Base-by-base conservation (phyloP, 768 basidiomycete genomes). In the Amanita thiersii region DNA sequence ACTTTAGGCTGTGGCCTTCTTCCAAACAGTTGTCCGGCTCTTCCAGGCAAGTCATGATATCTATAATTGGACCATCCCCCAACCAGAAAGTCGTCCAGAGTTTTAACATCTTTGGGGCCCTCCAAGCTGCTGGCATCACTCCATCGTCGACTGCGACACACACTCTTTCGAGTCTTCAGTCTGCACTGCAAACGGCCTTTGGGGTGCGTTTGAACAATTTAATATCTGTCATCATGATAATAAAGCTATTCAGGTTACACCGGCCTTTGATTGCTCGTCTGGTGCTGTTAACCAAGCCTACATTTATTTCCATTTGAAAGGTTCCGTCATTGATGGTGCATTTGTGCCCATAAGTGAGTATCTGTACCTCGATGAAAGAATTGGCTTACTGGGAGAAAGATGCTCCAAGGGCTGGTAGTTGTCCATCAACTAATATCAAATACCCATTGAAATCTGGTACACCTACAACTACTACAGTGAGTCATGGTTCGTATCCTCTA, bases 1-100 rank as follows among this genome's bases (percentile, higher is more conserved):
- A 10, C 21, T 18, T n/a, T 25, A 43, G 41, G 41, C 41, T 11
- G 41, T 43, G 18, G 41, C 41, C 3, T 43, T 43, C 24, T 43
- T 35, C 12, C n/a, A 36, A 35, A 43, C 41, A n/a, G 41, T 43
- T 7, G 41, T 36, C 15, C n/a, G 25, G 5, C 41, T 43, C 5
- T 36, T 35, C 34, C 23, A 35, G 18, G 41, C 21, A 36, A 8
- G 14, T 35, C 21, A 8, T n/a, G 6, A 17, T 12, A 2, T 19
- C 2, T n/a, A n/a, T n/a, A 9, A 21, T 18, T 18, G 15, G 25
- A 36, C 34, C 12, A 7, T 14, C 5, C 11, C 24, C 7, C 1
- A 12, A 3, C 10, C 14, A 20, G 15, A 43, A 23, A 19, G 14
- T 18, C 11, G 21, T 3, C 23, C 15, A 43, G 41, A 12, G 11